Conservation (phyloP, 176 grass and related monocot species). For the Triticum timopheevii region DNA sequence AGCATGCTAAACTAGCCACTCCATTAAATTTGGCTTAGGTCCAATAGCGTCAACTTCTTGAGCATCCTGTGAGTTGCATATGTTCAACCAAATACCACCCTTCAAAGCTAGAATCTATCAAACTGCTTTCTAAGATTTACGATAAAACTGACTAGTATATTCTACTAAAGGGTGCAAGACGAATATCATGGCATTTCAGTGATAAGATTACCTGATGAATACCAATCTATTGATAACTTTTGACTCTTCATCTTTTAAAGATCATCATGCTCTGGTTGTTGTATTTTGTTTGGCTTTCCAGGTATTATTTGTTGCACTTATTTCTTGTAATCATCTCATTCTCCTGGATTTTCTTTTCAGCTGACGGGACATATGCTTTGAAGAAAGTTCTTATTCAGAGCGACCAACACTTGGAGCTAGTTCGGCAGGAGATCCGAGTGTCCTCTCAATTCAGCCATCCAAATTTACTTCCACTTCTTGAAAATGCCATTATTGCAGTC, state of each 20-base stretch:
- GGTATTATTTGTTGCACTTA: conserved; percentile 1
- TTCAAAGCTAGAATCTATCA: background rate
- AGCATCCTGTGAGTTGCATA: background rate
- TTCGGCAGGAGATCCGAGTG: conserved; percentile 74
- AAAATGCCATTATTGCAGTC: conserved; percentile 76
- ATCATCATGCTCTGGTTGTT: background rate
- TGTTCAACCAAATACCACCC: background rate
- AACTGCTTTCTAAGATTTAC: background rate
- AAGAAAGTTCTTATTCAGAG: conserved; percentile 89
- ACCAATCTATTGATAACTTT: conserved; percentile 6
- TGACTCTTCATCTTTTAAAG: background rate
- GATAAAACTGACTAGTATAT: background rate
- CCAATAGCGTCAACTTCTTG: background rate
- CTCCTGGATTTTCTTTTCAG: conserved; percentile 40
- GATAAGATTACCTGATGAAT: background rate
- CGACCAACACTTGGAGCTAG: conserved; percentile 70
- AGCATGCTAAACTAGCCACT: background rate
- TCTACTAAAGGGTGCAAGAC: background rate
- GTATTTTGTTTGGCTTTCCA: background rate
- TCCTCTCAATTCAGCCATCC: conserved; percentile 88
- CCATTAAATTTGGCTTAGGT: background rate
- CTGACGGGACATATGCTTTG: conserved; percentile 79
- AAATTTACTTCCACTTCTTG: conserved; percentile 92
- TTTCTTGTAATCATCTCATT: conserved; percentile 7
- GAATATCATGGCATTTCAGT: background rate